phyloP scores from a whole-genome alignment of 768 basidiomycete species.

The Lactarius sanguifluus region DNA sequence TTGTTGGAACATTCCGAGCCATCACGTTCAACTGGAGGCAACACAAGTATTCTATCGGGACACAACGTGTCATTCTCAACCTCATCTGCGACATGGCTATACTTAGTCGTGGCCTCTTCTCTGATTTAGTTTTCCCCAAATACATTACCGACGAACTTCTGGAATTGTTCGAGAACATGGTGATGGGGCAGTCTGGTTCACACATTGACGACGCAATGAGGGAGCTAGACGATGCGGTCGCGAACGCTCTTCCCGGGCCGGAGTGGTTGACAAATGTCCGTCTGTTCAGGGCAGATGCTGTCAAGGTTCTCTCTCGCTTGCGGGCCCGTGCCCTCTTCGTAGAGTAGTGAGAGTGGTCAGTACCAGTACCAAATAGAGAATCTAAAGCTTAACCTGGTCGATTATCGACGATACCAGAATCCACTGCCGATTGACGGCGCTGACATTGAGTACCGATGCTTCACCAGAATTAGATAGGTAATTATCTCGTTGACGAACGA shows the following conservation, averaged over 20 bases:
- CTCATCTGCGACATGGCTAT: slow-evolving; percentile 28
- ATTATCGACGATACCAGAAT: too few relatives aligned
- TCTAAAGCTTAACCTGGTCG: not conserved
- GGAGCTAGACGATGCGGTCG: not conserved
- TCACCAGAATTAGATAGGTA: not conserved
- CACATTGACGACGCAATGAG: not conserved
- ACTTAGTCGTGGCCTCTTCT: not conserved
- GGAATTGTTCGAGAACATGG: not conserved
- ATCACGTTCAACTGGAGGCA: not conserved
- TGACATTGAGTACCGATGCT: not conserved
- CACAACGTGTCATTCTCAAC: slow-evolving; percentile 32
- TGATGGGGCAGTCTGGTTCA: not conserved
- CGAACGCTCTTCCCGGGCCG: not conserved
- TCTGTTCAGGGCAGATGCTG: not conserved
- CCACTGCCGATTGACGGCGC: too few relatives aligned
- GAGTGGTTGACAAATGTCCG: not conserved
- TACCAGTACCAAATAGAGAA: not conserved
- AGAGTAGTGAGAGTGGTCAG: not conserved
- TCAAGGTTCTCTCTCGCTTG: not conserved
- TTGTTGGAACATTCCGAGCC: not conserved
- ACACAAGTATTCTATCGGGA: slow-evolving; percentile 6
- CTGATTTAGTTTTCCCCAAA: not conserved
- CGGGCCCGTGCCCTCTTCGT: not conserved
- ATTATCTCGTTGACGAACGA: not conserved
- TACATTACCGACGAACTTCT: slow-evolving; percentile 11